phyloP scores from a whole-genome alignment of 345 rosid genomes.

The Diplotaxis tenuifolia region DNA sequence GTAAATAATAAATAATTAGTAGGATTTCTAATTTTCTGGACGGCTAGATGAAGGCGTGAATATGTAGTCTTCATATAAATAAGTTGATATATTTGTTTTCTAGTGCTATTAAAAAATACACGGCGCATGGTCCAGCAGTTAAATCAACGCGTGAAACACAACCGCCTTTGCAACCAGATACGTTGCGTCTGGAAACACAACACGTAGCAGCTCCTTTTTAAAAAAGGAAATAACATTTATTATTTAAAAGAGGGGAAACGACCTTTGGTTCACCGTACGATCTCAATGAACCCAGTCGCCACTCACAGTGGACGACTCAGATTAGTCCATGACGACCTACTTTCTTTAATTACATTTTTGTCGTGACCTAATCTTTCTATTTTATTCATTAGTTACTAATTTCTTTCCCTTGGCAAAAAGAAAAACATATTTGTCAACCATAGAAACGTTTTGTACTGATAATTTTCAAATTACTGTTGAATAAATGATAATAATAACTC shows the following conservation, averaged over 20 bases:
- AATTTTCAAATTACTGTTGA: neutral
- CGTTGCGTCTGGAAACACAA: slow-evolving; percentile 27
- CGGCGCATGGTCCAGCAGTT: no score
- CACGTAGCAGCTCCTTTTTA: slow-evolving; percentile 32
- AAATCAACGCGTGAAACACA: slow-evolving; percentile 1
- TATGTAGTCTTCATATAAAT: no score
- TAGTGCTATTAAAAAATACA: no score
- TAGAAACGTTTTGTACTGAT: neutral
- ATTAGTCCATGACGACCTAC: slow-evolving; percentile 33
- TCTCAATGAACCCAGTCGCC: slow-evolving; percentile 29
- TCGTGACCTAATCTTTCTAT: slow-evolving; percentile 29
- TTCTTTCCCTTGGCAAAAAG: neutral
- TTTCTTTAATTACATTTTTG: slow-evolving; percentile 24
- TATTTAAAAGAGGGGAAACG: slow-evolving; percentile 23
- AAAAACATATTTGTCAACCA: slow-evolving; percentile 12
- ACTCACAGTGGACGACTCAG: slow-evolving; percentile 9
- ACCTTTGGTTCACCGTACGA: slow-evolving; percentile 40
- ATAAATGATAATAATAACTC: neutral
- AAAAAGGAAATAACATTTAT: slow-evolving; percentile 20
- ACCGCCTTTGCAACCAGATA: slow-evolving; percentile 32
- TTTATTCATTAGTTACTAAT: slow-evolving; percentile 19
- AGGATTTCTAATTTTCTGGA: neutral
- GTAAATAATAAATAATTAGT: neutral
- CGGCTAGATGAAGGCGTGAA: neutral
- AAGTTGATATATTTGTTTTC: no score